Conservation (phyloP, 768 basidiomycete genomes). For the Naematelia encephala region DNA sequence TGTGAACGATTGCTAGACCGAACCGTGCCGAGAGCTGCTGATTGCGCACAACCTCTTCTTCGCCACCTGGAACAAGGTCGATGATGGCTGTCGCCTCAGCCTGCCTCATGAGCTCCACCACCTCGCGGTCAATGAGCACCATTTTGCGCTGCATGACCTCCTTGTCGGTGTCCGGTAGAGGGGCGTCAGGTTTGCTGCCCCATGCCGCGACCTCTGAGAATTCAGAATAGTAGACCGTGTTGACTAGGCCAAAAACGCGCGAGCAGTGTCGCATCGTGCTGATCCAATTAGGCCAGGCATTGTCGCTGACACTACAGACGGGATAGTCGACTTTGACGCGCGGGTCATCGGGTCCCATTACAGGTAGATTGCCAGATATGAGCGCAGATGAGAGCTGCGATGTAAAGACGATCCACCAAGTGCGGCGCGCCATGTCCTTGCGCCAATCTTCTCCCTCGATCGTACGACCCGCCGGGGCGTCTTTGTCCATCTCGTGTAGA, state of each 20-base stretch:
- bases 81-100: slow-evolving; percentile 42
- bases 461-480: slow-evolving; percentile 1
- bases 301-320: slow-evolving; percentile 33
- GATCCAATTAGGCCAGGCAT: slow-evolving; percentile 46
- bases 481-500: slow-evolving; percentile 42
- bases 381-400: slow-evolving; percentile 37
- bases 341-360: slow-evolving; percentile 43
- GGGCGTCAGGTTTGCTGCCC: slow-evolving; percentile 6
- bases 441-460: slow-evolving; percentile 44
- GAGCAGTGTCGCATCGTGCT: slow-evolving; percentile 31
- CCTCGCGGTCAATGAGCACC: slow-evolving; percentile 33
- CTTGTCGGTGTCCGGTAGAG: slow-evolving; percentile 6
- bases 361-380: slow-evolving; percentile 34
- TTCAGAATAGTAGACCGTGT: slow-evolving; percentile 36
- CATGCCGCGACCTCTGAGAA: slow-evolving; percentile 4
- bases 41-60: slow-evolving; percentile 49
- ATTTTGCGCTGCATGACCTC: slow-evolving; percentile 18
- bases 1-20: slow-evolving; percentile 45
- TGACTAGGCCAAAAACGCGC: slow-evolving; percentile 41
- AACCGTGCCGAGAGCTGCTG: slow-evolving; percentile 46
- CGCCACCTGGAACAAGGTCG: slow-evolving; percentile 46
- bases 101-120: slow-evolving; percentile 40
- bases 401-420: slow-evolving; percentile 46
- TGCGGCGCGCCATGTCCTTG: slow-evolving; percentile 46
- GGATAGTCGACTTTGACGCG: slow-evolving; percentile 44